phyloP scores from a whole-genome alignment of 202 grass and related monocot genomes.

The Brachypodium distachyon region DNA sequence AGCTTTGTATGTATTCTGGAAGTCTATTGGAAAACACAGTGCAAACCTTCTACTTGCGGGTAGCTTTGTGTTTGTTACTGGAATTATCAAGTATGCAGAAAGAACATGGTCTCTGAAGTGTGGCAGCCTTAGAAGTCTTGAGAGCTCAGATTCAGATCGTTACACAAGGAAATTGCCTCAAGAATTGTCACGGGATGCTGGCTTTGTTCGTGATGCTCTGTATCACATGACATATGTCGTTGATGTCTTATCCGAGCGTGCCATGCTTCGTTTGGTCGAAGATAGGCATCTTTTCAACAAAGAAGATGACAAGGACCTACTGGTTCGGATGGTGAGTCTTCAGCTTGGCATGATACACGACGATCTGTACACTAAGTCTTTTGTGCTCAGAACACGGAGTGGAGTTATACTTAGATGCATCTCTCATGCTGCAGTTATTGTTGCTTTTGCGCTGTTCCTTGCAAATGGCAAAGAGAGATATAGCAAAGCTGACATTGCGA shows the following conservation, averaged over 20 bases:
- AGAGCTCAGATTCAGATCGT: not conserved
- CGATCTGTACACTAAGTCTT: not conserved
- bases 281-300: not conserved
- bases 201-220: not conserved
- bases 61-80: not conserved
- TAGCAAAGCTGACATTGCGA: not conserved
- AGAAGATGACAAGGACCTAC: not conserved
- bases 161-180: not conserved
- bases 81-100: not conserved
- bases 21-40: not conserved
- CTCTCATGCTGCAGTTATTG: not conserved
- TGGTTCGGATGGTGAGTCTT: not conserved
- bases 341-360: not conserved
- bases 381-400: not conserved
- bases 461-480: not conserved
- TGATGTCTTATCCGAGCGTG: not conserved
- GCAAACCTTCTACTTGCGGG: not conserved
- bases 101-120: not conserved
- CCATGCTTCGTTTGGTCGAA: not conserved
- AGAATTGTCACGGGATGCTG: not conserved
- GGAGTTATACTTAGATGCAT: not conserved
- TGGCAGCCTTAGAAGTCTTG: not conserved
- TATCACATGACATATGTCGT: not conserved
- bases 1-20: not conserved
- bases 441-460: not conserved